Base-by-base conservation (phyloP, 2,329 filamentous ascomycete genomes). In the Sphaerulina musiva region DNA sequence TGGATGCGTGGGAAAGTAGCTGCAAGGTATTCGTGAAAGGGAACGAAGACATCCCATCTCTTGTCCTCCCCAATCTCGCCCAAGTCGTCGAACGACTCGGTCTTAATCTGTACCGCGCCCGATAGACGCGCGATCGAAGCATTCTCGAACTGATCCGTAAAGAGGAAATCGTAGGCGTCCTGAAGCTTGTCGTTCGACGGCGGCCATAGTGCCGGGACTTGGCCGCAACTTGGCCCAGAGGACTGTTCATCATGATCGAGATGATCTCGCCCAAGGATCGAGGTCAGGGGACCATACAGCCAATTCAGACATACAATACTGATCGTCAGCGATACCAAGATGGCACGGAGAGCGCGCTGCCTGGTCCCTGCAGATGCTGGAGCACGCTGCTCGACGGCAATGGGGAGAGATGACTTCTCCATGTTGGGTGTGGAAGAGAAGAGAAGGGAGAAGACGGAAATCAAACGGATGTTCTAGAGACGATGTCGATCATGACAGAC, bases 71-170 rank as follows among this genome's bases (percentile, higher is more conserved):
- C 77, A 20, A 81, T 74, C 2, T 72, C 67, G 3, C 79, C 79
- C 46, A 80, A 73, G 54, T 82, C 78, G 54, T 83, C 80, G 58
- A 76, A 82, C 43, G 74, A 80, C 41, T 82, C 69, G 0, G 79
- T 77, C 0, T 77, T 75, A 41, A 83, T 74, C 53, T 75, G 73
- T 10, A 83, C 80, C 4, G 83, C 75, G 6, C 74, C 75, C 17
- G 79, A 78, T 53, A 81, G 76, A 2, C 79, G 73, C 41, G 70
- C 60, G 38, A 80, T 67, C 4, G 68, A 68, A 7, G 59, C 62
- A 48, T 68, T 67, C 11, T 62, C 55, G 63, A 70, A 71, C 23
- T 55, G 55, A 17, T 59, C 38, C 0, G 62, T 68, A 31, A 60
- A 64, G 46, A 71, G 48, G 58, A 62, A 64, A n/a, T 66, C 62